Evolutionary conservation across 2,329 filamentous ascomycete genomes (phyloP), one percentile per base, ranked within the genome.

Genomic region (Colletotrichum lupini): DNA sequence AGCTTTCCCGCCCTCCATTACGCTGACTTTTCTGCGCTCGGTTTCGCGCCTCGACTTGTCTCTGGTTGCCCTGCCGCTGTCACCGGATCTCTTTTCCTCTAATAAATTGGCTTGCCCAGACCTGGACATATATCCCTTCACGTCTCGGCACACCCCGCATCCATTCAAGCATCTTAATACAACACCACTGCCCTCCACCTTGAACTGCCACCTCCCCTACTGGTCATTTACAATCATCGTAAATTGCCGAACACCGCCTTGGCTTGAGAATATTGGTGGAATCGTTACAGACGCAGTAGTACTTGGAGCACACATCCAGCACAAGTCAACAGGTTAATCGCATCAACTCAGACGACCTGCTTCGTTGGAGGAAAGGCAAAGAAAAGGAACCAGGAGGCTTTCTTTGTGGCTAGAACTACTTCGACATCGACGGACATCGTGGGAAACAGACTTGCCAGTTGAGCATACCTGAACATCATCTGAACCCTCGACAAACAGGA

Each of bases 91-190:
- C 53, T 49, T 22, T 63, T 61, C 64, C 58, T 58, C 60, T 69
- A 64, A 73, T 65, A 73, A 59, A 69, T 61, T 35, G 60, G 55
- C 53, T 49, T 65, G 32, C 70, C 67, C 66, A 70, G 67, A 70
- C 67, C 46, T 69, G 53, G 14, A 49, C 28, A 24, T 30, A 70
- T 57, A 67, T 71, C 46, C 26, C 56, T 58, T 35, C 35, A 7
- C 11, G 35, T 22, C 5, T 37, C 12, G 37, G 26, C 57, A 49
- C 35, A 67, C 59, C 64, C 58, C 59, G 37, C 65, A 60, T 19
- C 22, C 14, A 22, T 4, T n/a, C 32, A 16, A 30, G 14, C 14
- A 67, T 42, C 57, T 49, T 28, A 19, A 64, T 37, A 32, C 57
- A 63, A 53, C 28, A 63, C 19, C 28, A 22, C 53, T 26, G n/a